Evolutionary conservation across 2,329 filamentous ascomycete species (phyloP).

Genomic region (Aspergillus calidoustus): DNA sequence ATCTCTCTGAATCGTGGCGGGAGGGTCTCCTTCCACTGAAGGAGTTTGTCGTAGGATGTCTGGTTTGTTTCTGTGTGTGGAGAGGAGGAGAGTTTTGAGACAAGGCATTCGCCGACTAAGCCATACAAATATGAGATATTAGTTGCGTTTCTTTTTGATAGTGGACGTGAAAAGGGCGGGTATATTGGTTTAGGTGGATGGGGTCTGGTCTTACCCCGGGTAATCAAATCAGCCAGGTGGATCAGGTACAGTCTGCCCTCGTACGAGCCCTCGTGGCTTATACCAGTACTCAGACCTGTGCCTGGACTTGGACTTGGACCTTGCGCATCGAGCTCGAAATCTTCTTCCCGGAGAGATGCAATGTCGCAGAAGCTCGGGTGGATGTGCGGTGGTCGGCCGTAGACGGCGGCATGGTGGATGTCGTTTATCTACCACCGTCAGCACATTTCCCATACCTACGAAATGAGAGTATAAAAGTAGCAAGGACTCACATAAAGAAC

Average conservation of each 20-base stretch:
- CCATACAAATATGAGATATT: not conserved
- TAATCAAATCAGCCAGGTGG: conserved; percentile 2
- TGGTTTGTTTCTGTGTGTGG: not conserved
- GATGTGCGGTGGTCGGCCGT: conserved; percentile 3
- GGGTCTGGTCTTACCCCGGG: not conserved
- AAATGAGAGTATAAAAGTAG: no score
- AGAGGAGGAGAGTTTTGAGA: conserved; percentile 1
- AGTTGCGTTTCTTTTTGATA: not conserved
- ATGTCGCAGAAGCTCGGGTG: conserved; percentile 3
- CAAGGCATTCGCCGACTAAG: conserved; percentile 3
- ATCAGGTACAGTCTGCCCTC: conserved; percentile 2
- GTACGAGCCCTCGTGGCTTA: not conserved
- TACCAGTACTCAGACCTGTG: not conserved
- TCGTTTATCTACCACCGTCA: not conserved
- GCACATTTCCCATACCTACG: no score
- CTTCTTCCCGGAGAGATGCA: not conserved
- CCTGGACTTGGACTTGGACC: not conserved
- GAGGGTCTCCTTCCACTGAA: conserved; percentile 1
- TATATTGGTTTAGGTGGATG: not conserved
- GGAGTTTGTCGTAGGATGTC: not conserved
- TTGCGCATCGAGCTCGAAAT: not conserved
- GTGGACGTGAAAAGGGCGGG: no score
- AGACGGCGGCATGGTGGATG: conserved; percentile 6
- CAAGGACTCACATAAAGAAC: not conserved
- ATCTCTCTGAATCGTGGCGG: not conserved